Base-by-base conservation (phyloP, 805 yeast genomes). In the Saccharomycopsis sp. region DNA sequence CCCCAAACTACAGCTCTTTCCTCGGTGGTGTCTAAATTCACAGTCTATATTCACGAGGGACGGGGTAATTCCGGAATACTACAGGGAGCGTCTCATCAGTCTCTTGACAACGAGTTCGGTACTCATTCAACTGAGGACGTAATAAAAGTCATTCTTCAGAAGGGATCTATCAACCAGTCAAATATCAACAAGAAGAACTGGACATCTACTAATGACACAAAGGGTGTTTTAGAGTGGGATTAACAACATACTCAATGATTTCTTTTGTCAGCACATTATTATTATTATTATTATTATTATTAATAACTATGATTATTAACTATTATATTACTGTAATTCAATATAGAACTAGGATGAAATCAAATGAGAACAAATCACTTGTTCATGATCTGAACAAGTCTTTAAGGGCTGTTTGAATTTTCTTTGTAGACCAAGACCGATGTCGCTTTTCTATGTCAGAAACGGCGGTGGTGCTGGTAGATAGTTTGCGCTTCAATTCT, bases 51-150 rank as follows among this genome's bases (percentile, higher is more conserved):
- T 22, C 80, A 82, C 58, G 78, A 78, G 61, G 86, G 88, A 52
- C 73, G 73, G 47, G 96, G 96, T 35, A 73, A 83, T 2, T 87
- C 82, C 65, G 96, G 96, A 58, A 77, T 78, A 7, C 68, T 87
- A 24, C 88, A 85, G 55, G 84, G 81, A 65, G 96, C 93, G 1
- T 85, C 93, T 5, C 79, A 81, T 58, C 73, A 75, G 19, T 87
- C 84, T 60, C 68, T 89, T 47, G 78, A 77, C 55, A 79, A 79
- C 62, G 94, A 89, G 66, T 89, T 90, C 64, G 93, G 91, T 29
- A 74, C 79, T 24, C 67, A 63, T 8, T 72, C 77, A 54, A 66
- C 70, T 2, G 89, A 85, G 56, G 85, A 81, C 25, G 77, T 80
- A n/a, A 78, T 89, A 58, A 78, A 78, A 57, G 68, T 71, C 54